Conservation (phyloP, 148 eudicot species). For the Heliosperma pusillum region DNA sequence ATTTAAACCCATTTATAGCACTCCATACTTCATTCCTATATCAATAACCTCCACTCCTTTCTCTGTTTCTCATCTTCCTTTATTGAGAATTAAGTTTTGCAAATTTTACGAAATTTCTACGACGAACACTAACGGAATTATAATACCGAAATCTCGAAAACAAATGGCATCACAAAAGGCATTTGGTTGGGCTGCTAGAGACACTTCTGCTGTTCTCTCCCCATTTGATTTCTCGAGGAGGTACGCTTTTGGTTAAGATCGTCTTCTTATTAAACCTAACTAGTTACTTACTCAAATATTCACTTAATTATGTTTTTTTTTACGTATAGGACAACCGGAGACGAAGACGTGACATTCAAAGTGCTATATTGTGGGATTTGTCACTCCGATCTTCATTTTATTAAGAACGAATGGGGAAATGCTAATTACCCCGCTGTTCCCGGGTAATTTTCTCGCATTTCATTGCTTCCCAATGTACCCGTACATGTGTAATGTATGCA, state of each 20-base stretch:
- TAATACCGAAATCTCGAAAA: not conserved
- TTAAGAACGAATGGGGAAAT: slow-evolving; percentile 35
- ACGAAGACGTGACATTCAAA: slow-evolving; percentile 39
- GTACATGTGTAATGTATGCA: no score
- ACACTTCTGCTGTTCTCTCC: slow-evolving; percentile 28
- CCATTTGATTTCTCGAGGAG: slow-evolving; percentile 30
- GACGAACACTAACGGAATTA: no score
- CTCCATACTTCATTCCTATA: not conserved
- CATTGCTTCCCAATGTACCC: no score
- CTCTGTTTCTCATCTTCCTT: not conserved
- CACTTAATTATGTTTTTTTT: not conserved
- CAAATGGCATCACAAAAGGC: slow-evolving; percentile 22
- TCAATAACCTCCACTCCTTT: not conserved
- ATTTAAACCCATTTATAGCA: not conserved
- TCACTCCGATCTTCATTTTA: slow-evolving; percentile 41
- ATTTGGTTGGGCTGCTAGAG: slow-evolving; percentile 35
- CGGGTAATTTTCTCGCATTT: no score
- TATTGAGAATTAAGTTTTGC: no score
- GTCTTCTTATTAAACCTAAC: not conserved
- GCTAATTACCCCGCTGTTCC: slow-evolving; percentile 38
- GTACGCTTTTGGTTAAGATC: not conserved
- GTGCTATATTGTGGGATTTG: slow-evolving; percentile 47
- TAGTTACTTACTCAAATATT: not conserved
- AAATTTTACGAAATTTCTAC: not conserved
- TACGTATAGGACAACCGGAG: slow-evolving; percentile 35